Evolutionary conservation across 2,329 filamentous ascomycete species (phyloP).

Genomic region (Stenocarpella maydis): DNA sequence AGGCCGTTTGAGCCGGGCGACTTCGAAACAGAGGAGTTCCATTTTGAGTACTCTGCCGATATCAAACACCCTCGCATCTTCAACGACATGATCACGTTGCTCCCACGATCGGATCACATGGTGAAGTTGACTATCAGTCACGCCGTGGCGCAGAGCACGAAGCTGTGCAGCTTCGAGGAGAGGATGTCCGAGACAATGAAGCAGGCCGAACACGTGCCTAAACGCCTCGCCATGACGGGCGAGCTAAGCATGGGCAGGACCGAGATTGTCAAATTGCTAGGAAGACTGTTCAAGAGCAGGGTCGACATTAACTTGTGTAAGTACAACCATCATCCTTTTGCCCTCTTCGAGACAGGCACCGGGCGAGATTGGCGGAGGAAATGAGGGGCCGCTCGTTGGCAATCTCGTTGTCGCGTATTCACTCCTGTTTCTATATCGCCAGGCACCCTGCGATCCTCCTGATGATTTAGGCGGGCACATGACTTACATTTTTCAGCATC

Average conservation of each 20-base stretch:
- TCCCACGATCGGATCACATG: constrained; percentile 94
- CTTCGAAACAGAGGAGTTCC: constrained; percentile 97
- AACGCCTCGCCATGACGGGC: constrained; percentile 86
- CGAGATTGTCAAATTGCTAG: constrained; percentile 92
- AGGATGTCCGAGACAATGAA: constrained; percentile 94
- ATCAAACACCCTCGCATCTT: constrained; percentile 91
- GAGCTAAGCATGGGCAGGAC: constrained; percentile 89
- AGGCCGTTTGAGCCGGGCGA: constrained; percentile 86
- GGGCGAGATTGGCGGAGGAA: background rate
- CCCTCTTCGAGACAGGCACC: background rate
- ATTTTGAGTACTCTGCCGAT: constrained; percentile 93
- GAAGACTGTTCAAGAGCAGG: constrained; percentile 88
- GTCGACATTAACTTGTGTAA: constrained; percentile 98
- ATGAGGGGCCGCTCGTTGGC: constrained; percentile 28
- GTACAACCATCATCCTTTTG: constrained; percentile 42
- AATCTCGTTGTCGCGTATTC: background rate
- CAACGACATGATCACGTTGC: constrained; percentile 98
- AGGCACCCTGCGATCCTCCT: background rate
- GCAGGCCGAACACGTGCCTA: constrained; percentile 90
- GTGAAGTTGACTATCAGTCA: constrained; percentile 98
- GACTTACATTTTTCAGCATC: constrained; percentile 66
- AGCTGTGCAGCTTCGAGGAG: constrained; percentile 95
- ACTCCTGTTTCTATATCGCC: background rate
- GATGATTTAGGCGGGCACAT: background rate
- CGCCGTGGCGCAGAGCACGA: constrained; percentile 96